Conservation (phyloP, 345 rosid species). For the Ricinus communis region DNA sequence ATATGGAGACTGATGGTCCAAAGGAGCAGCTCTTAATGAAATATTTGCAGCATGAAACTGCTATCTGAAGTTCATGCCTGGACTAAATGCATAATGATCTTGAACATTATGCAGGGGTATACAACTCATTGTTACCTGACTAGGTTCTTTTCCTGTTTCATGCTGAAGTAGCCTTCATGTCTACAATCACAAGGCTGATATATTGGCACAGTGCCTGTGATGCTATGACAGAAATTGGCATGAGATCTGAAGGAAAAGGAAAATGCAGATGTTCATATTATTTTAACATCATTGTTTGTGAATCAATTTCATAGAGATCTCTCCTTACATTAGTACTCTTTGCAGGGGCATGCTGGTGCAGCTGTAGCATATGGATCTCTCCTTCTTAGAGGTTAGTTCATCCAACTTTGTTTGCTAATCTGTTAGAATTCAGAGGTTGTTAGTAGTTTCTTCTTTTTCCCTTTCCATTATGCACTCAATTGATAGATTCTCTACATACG, state of each 20-base stretch:
- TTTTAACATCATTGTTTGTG: neutral
- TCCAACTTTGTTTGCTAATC: neutral
- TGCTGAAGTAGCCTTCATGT: neutral
- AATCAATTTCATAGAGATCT: neutral
- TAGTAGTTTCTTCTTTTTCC: neutral
- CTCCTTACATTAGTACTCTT: conserved; percentile 11
- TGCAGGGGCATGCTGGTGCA: conserved; percentile 93
- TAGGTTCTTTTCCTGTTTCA: neutral
- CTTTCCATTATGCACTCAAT: conserved; percentile 3
- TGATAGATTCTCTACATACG: neutral
- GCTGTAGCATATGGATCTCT: conserved; percentile 90
- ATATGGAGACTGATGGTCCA: neutral
- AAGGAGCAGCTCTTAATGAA: neutral
- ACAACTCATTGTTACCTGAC: neutral
- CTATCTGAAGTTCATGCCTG: neutral
- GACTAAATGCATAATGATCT: no score
- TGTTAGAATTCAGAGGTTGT: neutral
- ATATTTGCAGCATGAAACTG: neutral
- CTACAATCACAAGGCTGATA: neutral
- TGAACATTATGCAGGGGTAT: neutral
- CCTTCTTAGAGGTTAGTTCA: conserved; percentile 69
- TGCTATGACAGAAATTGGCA: neutral
- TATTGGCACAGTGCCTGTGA: neutral
- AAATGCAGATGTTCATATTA: neutral
- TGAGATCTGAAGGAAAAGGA: neutral